Percentiles rank a stretch among this genome's conserved stretches.
phyloP scores from a whole-genome alignment of 257 asterid species.

The Gentiana straminea region DNA sequence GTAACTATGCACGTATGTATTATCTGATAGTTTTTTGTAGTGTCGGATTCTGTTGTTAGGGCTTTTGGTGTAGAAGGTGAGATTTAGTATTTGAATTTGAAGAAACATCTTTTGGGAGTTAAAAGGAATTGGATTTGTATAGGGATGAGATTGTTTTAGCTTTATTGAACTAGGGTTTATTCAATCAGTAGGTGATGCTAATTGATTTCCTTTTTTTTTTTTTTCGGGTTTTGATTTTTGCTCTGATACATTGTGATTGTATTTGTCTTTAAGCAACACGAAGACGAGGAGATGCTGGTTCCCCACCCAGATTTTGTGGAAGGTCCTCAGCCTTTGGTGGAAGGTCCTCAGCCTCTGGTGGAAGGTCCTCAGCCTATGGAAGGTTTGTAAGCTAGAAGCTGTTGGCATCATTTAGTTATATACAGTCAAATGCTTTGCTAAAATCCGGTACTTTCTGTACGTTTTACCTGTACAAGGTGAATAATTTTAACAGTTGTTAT shows the following conservation, averaged over 20 bases:
- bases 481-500: neutral
- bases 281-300: conserved; percentile 90
- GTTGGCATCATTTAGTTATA: neutral
- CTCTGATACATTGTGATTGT: neutral
- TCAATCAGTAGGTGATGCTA: conserved; percentile 24
- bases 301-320: conserved; percentile 72
- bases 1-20: conserved; percentile 6
- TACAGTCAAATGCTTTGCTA: conserved; percentile 1
- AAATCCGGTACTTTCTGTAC: too few species aligned
- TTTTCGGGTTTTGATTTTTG: neutral
- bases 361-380: conserved; percentile 99
- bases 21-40: conserved; percentile 7
- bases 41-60: conserved; percentile 43
- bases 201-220: neutral
- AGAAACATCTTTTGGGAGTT: conserved; percentile 3
- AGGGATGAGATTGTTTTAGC: neutral
- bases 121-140: conserved; percentile 13
- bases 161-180: conserved; percentile 17
- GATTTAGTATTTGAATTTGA: conserved; percentile 23
- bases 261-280: conserved; percentile 44
- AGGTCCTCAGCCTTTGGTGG: conserved; percentile 78
- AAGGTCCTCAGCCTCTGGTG: conserved; percentile 85
- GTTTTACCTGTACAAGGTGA: neutral
- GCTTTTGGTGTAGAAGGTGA: conserved; percentile 29
- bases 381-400: conserved; percentile 31